These are phyloP conservation scores for Trichosporon coremiiforme DNA, from an alignment of 1,284 basidiomycete species.

Conservation along the genomic window DNA sequence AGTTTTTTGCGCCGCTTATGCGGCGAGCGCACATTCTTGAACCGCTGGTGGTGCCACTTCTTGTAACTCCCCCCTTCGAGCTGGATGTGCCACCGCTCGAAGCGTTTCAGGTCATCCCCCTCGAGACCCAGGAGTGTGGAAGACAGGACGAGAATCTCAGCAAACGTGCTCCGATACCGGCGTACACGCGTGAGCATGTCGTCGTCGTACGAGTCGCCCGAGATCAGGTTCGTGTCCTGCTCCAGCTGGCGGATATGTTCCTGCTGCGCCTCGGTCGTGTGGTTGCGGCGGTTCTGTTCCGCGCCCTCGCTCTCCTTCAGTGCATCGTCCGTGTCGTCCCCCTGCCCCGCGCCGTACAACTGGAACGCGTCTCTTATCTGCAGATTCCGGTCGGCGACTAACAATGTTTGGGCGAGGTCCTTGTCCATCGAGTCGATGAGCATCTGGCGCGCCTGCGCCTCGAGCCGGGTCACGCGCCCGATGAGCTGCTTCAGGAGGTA, in stretches of 20 bases:
- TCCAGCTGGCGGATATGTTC: conserved; percentile 12
- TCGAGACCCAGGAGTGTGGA: conserved; percentile 52
- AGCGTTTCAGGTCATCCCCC: conserved; percentile 49
- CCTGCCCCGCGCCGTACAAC: conserved; percentile 6
- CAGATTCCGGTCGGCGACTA: conserved; percentile 51
- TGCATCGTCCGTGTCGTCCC: neutral
- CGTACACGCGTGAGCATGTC: conserved; percentile 42
- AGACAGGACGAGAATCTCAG: conserved; percentile 52
- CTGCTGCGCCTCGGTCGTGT: neutral
- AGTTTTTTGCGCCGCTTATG: neutral
- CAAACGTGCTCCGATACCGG: conserved; percentile 54
- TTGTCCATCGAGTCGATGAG: conserved; percentile 50
- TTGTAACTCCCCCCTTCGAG: conserved; percentile 12
- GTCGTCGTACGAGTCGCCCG: conserved; percentile 19
- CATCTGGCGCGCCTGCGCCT: conserved; percentile 49
- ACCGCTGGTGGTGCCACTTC: conserved; percentile 1
- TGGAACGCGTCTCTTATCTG: conserved; percentile 41
- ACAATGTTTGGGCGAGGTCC: conserved; percentile 44
- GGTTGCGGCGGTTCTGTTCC: conserved; percentile 18
- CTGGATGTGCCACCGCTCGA: conserved; percentile 44
- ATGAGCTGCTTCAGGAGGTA: conserved; percentile 44
- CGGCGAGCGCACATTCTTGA: neutral
- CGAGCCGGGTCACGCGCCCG: conserved; percentile 42
- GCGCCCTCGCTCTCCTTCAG: conserved; percentile 13
- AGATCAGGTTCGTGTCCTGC: conserved; percentile 22